Conservation (phyloP, 805 yeast species). For the Naumovozyma baii region DNA sequence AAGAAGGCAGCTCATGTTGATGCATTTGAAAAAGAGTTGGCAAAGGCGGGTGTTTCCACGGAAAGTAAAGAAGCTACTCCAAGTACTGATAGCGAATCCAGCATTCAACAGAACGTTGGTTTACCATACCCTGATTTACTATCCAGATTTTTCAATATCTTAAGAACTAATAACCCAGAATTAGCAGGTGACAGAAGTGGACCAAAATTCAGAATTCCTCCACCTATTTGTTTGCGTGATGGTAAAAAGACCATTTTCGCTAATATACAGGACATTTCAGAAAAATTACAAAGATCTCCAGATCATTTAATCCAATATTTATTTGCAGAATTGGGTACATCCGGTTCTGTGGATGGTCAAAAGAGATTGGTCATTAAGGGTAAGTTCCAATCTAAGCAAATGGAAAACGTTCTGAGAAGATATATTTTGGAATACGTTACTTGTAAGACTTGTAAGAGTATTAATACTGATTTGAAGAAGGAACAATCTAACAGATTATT, state of each 20-base stretch:
- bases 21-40: constrained; percentile 83
- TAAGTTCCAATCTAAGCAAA: constrained; percentile 94
- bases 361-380: constrained; percentile 96
- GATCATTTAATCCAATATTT: constrained; percentile 94
- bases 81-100: constrained; percentile 17
- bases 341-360: constrained; percentile 97
- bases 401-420: constrained; percentile 92
- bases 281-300: constrained; percentile 89
- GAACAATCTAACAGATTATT: constrained; percentile 94
- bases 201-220: constrained; percentile 90
- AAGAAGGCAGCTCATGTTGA: constrained; percentile 52
- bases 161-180: constrained; percentile 93
- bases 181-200: constrained; percentile 94
- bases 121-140: constrained; percentile 69
- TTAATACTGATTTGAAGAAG: constrained; percentile 91
- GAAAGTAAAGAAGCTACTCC: constrained; percentile 30
- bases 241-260: constrained; percentile 97
- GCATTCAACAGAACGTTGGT: constrained; percentile 41
- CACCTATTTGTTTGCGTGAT: constrained; percentile 94
- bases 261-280: constrained; percentile 89
- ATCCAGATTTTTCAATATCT: constrained; percentile 73
- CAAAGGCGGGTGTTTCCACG: constrained; percentile 77
- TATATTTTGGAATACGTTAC: constrained; percentile 96
- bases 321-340: constrained; percentile 98
- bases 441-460: constrained; percentile 97